Evolutionary conservation across 805 yeast genomes (phyloP), one percentile per base, ranked within the genome.

Genomic region (Teunomyces lycoperdinae): DNA sequence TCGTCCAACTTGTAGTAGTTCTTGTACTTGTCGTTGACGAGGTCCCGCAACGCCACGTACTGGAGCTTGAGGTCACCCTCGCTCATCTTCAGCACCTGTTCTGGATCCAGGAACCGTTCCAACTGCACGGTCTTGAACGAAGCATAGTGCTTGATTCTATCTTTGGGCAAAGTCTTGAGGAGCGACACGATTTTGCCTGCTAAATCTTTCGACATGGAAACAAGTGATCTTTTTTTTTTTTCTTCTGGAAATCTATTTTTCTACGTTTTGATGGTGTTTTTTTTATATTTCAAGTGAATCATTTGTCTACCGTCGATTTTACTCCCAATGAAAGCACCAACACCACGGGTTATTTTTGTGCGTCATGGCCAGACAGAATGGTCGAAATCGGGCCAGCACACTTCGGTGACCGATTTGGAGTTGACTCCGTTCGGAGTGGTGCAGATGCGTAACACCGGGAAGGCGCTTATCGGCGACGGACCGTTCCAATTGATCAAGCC

Each of bases 301-400:
- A 16, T 16, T 16, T 2, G 16, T 16, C 16, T 2, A 36, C 10
- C 20, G n/a, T 24, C 31, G n/a, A n/a, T 2, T 1, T 5, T 33
- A 16, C 27, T 16, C 17, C 26, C 9, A 8, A 20, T 42, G 45
- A 42, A 42, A 26, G 45, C 51, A 9, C 42, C 46, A 10, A 76
- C 87, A 9, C 91, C 91, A 28, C 77, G 91, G 64, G 78, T 85
- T 44, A 76, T 85, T 24, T 80, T 85, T 54, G 78, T 85, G 43
- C 89, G 94, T 63, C 94, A 87, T 56, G 92, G 92, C 56, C 96
- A 91, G 71, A 91, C 98, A 2, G 96, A 85, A 66, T 91, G 98
- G 98, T 91, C 97, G 41, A 84, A 87, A 60, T 78, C 90, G 2
- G 98, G 98, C 24, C 96, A 89, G 64, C 85, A 88, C 69, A 92